phyloP scores from a whole-genome alignment of 148 eudicot genomes.

The Hydrangea macrophylla region DNA sequence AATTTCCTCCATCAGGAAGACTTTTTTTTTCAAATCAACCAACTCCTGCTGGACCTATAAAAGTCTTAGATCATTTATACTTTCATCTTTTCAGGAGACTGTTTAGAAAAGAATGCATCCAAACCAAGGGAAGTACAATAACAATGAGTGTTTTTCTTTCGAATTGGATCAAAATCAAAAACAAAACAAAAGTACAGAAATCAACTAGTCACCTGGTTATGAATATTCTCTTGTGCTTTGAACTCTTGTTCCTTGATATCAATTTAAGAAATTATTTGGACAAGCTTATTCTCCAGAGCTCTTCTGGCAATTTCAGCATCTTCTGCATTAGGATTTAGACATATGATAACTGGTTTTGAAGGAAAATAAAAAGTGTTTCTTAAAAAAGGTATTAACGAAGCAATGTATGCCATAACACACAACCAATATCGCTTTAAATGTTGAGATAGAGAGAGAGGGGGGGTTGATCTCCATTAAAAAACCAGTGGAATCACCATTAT shows the following conservation, averaged over 20 bases:
- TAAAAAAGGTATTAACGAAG: neutral
- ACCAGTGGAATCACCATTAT: no score
- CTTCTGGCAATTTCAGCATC: conserved; percentile 33
- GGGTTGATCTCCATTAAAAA: no score
- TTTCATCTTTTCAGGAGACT: neutral
- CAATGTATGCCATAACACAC: neutral
- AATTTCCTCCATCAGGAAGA: conserved; percentile 50
- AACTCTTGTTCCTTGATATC: conserved; percentile 39
- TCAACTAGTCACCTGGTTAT: conserved; percentile 40
- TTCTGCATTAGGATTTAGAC: conserved; percentile 15
- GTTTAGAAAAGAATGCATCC: neutral
- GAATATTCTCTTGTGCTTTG: conserved; percentile 38
- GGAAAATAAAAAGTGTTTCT: neutral
- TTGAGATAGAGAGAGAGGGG: conserved; percentile 4
- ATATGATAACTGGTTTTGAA: conserved; percentile 19
- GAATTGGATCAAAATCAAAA: neutral
- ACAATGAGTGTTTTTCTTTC: neutral
- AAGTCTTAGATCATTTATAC: conserved; percentile 4
- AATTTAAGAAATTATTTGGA: conserved; percentile 44
- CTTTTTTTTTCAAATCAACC: conserved; percentile 42
- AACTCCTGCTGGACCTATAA: conserved; percentile 58
- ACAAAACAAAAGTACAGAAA: conserved; percentile 3
- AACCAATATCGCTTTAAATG: neutral
- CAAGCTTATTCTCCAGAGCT: conserved; percentile 39
- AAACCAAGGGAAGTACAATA: neutral